Conservation (phyloP, 1,139 yeast genomes). For the Meyerozyma carpophila region DNA sequence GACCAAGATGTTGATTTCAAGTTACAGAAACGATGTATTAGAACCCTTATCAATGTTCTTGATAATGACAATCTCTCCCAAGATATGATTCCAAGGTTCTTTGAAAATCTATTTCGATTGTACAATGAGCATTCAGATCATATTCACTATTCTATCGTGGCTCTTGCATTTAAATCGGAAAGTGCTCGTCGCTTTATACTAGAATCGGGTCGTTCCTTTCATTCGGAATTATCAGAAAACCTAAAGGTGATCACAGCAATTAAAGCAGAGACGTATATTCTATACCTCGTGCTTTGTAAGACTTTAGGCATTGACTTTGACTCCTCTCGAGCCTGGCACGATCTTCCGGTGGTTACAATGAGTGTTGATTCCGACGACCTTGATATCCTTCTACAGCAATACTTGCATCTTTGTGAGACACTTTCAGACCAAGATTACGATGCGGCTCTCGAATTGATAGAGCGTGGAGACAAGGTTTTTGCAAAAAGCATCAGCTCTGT, state of each 20-base stretch:
- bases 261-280: background rate
- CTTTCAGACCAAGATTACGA: background rate
- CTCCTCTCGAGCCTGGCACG: background rate
- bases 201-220: background rate
- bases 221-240: background rate
- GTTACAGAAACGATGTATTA: background rate
- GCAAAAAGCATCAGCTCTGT: background rate
- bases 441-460: background rate
- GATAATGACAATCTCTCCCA: background rate
- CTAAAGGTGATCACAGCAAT: background rate
- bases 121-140: constrained; percentile 14
- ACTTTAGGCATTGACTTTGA: background rate
- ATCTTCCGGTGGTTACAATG: background rate
- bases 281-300: background rate
- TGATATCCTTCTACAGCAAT: background rate
- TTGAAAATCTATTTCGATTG: background rate
- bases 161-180: constrained; percentile 31
- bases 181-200: constrained; percentile 9
- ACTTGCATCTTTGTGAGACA: background rate
- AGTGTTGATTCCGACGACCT: background rate
- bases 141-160: constrained; percentile 21
- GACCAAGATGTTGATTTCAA: background rate
- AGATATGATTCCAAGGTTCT: background rate
- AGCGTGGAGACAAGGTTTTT: background rate
- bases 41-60: background rate